Percentiles rank a stretch among this genome's conserved stretches.
Evolutionary conservation across 2,329 filamentous ascomycete species (phyloP).

Genomic region (Colletotrichum phormii): DNA sequence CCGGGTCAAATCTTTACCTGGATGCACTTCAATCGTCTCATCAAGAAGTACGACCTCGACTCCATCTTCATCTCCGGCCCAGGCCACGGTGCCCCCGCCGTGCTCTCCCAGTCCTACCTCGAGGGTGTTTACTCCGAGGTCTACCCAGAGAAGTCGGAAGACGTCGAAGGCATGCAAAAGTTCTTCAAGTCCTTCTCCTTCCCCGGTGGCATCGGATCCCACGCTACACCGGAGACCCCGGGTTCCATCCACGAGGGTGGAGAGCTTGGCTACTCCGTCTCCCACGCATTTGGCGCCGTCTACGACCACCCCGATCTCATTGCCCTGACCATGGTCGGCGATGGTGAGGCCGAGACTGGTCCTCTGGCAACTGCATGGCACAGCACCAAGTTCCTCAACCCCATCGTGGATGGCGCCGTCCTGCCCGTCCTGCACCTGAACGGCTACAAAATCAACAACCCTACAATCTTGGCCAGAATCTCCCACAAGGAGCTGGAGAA

Average conservation of each 20-base stretch:
- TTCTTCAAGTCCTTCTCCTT: conserved; percentile 90
- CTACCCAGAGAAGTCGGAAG: conserved; percentile 78
- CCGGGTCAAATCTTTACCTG: conserved; percentile 86
- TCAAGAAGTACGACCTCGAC: conserved; percentile 83
- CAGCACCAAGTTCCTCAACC: conserved; percentile 85
- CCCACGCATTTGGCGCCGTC: conserved; percentile 81
- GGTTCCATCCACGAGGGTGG: conserved; percentile 83
- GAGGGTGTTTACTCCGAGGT: conserved; percentile 83
- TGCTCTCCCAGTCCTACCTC: conserved; percentile 81
- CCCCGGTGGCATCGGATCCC: conserved; percentile 81
- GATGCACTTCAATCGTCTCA: conserved; percentile 85
- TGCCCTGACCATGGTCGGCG: conserved; percentile 81
- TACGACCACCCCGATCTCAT: conserved; percentile 82
- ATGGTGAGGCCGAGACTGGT: conserved; percentile 85
- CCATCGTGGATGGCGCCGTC: conserved; percentile 81
- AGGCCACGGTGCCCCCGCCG: conserved; percentile 81
- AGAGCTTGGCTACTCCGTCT: conserved; percentile 84
- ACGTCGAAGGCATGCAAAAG: conserved; percentile 74
- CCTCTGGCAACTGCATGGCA: conserved; percentile 85
- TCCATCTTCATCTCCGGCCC: conserved; percentile 81
- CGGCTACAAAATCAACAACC: conserved; percentile 89
- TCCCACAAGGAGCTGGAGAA: conserved; percentile 77
- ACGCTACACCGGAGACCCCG: conserved; percentile 83
- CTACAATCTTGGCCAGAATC: conserved; percentile 78
- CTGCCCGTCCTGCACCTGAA: conserved; percentile 83